These are phyloP conservation scores for Mycena capillaripes DNA, from an alignment of 768 basidiomycete genomes.

Conservation along the genomic window DNA sequence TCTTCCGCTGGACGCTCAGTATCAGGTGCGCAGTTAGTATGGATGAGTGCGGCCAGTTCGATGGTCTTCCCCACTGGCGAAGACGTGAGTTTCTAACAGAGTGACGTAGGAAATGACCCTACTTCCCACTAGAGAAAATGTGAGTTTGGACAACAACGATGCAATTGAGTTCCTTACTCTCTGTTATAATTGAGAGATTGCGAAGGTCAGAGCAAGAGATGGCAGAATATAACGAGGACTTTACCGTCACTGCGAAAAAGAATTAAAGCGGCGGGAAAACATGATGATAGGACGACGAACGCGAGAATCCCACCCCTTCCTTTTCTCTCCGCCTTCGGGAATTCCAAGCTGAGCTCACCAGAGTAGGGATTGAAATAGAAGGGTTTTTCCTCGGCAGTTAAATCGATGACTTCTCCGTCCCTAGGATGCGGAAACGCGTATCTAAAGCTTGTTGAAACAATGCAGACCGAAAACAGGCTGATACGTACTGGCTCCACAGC, in stretches of 20 bases:
- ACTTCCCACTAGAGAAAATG: constrained; percentile 6
- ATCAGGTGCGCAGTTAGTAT: constrained; percentile 74
- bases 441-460: constrained; percentile 54
- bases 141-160: constrained; percentile 17
- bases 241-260: constrained; percentile 30
- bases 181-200: not conserved
- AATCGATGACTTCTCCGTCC: constrained; percentile 73
- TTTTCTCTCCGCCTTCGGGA: constrained; percentile 84
- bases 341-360: constrained; percentile 88
- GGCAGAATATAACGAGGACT: constrained; percentile 17
- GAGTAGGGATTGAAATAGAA: constrained; percentile 96
- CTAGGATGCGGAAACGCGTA: constrained; percentile 79
- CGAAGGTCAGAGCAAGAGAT: not conserved
- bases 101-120: constrained; percentile 12
- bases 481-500: constrained; percentile 89
- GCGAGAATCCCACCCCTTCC: constrained; percentile 93
- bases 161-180: constrained; percentile 21
- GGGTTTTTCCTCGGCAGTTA: constrained; percentile 81
- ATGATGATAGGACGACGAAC: constrained; percentile 57
- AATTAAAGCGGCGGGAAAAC: not conserved
- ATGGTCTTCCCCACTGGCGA: constrained; percentile 91
- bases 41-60: constrained; percentile 92
- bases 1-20: constrained; percentile 46
- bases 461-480: not conserved
- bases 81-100: constrained; percentile 18